These are phyloP conservation scores for Daldinia childiae DNA, from an alignment of 495 filamentous ascomycete genomes.

Conservation along the genomic window DNA sequence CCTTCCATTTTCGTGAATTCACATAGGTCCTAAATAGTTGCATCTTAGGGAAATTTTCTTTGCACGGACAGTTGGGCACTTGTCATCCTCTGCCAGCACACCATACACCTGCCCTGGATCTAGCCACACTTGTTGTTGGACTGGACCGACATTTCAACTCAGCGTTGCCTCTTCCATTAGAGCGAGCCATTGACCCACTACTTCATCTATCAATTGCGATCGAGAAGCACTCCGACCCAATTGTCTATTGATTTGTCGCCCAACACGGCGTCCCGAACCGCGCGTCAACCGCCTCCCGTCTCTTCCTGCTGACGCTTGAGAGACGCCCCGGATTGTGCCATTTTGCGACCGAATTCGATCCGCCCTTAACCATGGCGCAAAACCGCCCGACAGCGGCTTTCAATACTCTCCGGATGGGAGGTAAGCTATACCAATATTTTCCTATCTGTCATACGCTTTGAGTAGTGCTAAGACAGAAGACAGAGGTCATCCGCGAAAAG, in stretches of 20 bases:
- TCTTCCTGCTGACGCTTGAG: conserved; percentile 48
- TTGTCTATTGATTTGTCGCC: conserved; percentile 52
- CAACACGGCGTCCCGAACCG: conserved; percentile 56
- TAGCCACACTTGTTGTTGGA: conserved; percentile 15
- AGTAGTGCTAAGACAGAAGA: conserved; percentile 32
- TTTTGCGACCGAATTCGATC: conserved; percentile 43
- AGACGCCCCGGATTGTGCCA: conserved; percentile 43
- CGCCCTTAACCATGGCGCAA: conserved; percentile 56
- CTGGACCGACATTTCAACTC: conserved; percentile 40
- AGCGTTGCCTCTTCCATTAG: conserved; percentile 29
- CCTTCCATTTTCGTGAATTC: conserved; percentile 34
- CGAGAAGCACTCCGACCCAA: conserved; percentile 42
- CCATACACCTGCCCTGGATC: conserved; percentile 10
- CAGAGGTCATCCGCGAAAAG: conserved; percentile 98
- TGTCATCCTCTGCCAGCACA: conserved; percentile 2
- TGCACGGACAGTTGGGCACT: conserved; percentile 10
- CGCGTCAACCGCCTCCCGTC: conserved; percentile 43
- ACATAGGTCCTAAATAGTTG: conserved; percentile 36
- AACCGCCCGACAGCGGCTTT: conserved; percentile 61
- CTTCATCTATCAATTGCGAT: conserved; percentile 45
- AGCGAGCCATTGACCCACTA: conserved; percentile 38
- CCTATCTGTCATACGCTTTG: conserved; percentile 10
- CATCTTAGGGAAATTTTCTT: conserved; percentile 28
- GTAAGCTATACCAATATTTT: conserved; percentile 48
- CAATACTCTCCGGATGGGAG: conserved; percentile 64